Conservation (phyloP, 2,329 filamentous ascomycete species). For the Ophiostoma ips region DNA sequence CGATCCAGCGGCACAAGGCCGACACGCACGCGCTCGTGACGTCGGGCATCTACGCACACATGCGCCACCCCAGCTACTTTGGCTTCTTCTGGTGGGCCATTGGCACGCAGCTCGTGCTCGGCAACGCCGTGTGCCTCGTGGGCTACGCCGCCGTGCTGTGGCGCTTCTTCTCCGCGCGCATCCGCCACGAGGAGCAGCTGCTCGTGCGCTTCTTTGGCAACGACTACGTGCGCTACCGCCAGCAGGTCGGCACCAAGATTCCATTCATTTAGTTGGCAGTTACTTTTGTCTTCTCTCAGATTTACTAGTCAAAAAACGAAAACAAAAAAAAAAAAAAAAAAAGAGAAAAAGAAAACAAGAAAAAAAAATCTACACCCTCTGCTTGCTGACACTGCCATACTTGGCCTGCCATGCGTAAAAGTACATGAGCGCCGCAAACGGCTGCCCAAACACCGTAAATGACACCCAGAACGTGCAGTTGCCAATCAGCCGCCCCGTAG, state of each 20-base stretch:
- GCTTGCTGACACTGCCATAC: conserved; percentile 65
- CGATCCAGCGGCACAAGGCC: conserved; percentile 58
- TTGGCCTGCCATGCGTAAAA: conserved; percentile 99
- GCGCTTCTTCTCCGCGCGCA: conserved; percentile 67
- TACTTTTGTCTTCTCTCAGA: too few relatives aligned
- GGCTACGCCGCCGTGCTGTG: conserved; percentile 66
- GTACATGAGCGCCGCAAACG: conserved; percentile 80
- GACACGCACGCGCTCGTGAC: conserved; percentile 69
- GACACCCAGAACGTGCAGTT: conserved; percentile 95
- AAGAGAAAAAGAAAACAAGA: too few relatives aligned
- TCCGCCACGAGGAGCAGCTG: conserved; percentile 63
- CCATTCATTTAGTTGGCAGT: conserved; percentile 54
- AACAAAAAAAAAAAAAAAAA: not conserved
- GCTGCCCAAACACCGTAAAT: conserved; percentile 91
- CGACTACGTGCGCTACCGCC: conserved; percentile 63
- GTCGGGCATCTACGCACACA: conserved; percentile 57
- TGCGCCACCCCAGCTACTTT: conserved; percentile 89
- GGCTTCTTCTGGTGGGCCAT: conserved; percentile 98
- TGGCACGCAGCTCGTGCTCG: conserved; percentile 83
- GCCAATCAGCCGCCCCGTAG: conserved; percentile 64
- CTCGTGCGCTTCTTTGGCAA: conserved; percentile 71
- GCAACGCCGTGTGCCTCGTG: conserved; percentile 66
- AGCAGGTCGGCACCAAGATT: conserved; percentile 61
- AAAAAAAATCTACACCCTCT: not conserved
- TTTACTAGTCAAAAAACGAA: not conserved